Conservation (phyloP, 2,329 filamentous ascomycete species). For the Arthrinium puccinioides region DNA sequence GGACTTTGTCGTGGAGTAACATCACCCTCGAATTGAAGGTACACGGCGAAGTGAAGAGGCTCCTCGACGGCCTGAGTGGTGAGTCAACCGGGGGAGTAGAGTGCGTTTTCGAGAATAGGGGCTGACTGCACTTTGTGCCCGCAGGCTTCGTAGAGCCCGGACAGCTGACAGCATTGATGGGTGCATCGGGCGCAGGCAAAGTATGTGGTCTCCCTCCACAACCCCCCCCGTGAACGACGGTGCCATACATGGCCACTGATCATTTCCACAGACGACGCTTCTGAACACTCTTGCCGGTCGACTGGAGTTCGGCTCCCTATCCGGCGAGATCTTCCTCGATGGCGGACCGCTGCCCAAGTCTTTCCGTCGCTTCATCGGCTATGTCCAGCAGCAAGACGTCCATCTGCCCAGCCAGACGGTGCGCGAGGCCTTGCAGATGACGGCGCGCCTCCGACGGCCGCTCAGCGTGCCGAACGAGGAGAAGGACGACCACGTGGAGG, state of each 20-base stretch:
- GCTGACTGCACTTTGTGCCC: constrained; percentile 1
- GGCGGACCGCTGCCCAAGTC: constrained; percentile 5
- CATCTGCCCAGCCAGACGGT: constrained; percentile 7
- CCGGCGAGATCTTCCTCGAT: constrained; percentile 8
- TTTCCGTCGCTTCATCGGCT: constrained; percentile 5
- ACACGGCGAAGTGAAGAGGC: constrained; percentile 2
- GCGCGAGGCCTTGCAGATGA: constrained; percentile 8
- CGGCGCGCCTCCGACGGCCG: constrained; percentile 5
- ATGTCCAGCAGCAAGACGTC: constrained; percentile 10
- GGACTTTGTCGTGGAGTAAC: constrained; percentile 9
- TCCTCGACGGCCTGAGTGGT: constrained; percentile 8
- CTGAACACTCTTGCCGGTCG: constrained; percentile 7
- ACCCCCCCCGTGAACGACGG: too few relatives aligned
- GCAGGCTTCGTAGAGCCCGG: constrained; percentile 9
- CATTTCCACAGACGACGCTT: too few relatives aligned
- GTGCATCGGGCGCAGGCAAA: constrained; percentile 10
- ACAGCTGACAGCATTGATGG: constrained; percentile 11
- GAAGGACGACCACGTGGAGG: constrained; percentile 8
- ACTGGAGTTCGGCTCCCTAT: constrained; percentile 2
- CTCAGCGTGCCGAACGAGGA: constrained; percentile 1
- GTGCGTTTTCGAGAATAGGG: constrained; percentile 2
- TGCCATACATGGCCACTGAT: too few relatives aligned
- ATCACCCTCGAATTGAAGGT: constrained; percentile 10
- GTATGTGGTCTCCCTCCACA: too few relatives aligned
- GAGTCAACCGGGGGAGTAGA: too few relatives aligned